phyloP scores from a whole-genome alignment of 2,329 filamentous ascomycete genomes.

The Cordyceps sp. region DNA sequence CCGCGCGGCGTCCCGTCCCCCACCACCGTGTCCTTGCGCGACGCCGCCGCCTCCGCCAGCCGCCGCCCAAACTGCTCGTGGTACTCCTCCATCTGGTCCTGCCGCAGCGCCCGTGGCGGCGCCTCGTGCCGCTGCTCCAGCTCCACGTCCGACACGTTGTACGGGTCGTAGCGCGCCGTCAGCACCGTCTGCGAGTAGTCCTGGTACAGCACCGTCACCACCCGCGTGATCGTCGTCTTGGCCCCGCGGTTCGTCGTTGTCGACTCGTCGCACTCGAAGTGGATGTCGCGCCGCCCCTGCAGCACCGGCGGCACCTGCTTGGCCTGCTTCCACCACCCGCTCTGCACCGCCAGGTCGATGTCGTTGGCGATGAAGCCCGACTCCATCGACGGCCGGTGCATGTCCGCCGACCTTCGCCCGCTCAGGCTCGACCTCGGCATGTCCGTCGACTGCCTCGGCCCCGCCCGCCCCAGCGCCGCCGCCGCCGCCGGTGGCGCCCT shows the following conservation, averaged over 20 bases:
- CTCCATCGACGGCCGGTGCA: conserved; percentile 56
- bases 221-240: conserved; percentile 56
- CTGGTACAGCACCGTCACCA: conserved; percentile 76
- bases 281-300: conserved; percentile 67
- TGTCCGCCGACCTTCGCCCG: conserved; percentile 54
- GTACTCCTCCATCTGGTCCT: conserved; percentile 82
- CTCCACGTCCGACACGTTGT: conserved; percentile 53
- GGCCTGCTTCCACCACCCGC: conserved; percentile 76
- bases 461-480: conserved; percentile 8
- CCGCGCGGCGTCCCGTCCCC: conserved; percentile 69
- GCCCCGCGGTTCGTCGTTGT: conserved; percentile 52
- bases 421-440: conserved; percentile 20
- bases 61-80: conserved; percentile 68
- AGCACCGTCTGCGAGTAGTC: conserved; percentile 95
- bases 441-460: conserved; percentile 19
- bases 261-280: conserved; percentile 68
- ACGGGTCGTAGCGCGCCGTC: conserved; percentile 60
- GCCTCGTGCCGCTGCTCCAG: conserved; percentile 77
- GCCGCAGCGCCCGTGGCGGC: conserved; percentile 65
- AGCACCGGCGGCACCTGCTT: conserved; percentile 67
- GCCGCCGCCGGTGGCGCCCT: conserved; percentile 23
- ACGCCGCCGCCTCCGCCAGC: conserved; percentile 52
- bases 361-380: conserved; percentile 79
- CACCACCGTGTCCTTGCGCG: conserved; percentile 64
- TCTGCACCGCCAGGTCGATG: conserved; percentile 57